A percentile compares a stretch with the other conserved stretches of the same genome.
phyloP scores from a whole-genome alignment of 768 basidiomycete genomes.

The Chalciporus chontae region DNA sequence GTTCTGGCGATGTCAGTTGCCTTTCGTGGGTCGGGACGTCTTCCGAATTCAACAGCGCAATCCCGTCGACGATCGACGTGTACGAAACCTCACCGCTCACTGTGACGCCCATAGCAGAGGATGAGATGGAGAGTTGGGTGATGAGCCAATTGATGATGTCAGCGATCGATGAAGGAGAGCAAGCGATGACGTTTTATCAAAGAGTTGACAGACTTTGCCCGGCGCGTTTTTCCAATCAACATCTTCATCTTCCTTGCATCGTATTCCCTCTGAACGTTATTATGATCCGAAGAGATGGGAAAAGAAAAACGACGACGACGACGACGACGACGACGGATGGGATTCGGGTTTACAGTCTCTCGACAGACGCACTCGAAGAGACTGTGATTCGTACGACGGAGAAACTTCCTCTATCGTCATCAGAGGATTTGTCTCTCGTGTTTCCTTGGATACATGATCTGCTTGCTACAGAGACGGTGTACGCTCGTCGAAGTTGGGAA shows the following conservation, averaged over 20 bases:
- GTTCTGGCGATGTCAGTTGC: constrained; percentile 18
- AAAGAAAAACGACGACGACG: too few relatives aligned
- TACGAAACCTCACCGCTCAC: constrained; percentile 4
- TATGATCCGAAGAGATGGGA: neutral
- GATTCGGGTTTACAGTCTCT: constrained; percentile 5
- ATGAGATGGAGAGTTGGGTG: constrained; percentile 4
- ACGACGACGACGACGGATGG: too few relatives aligned
- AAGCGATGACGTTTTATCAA: constrained; percentile 7
- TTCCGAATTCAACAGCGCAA: constrained; percentile 20
- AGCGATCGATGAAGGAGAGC: constrained; percentile 2
- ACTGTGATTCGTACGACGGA: constrained; percentile 6
- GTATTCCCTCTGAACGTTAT: constrained; percentile 12
- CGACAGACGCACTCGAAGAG: constrained; percentile 9
- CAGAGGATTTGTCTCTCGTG: constrained; percentile 10
- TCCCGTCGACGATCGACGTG: constrained; percentile 16
- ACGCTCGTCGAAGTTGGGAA: neutral
- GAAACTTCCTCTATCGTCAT: neutral
- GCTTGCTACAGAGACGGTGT: neutral
- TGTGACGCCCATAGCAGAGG: constrained; percentile 4
- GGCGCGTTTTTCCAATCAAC: constrained; percentile 5
- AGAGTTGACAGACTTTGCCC: neutral
- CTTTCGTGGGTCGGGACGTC: constrained; percentile 18
- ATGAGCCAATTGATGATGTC: neutral
- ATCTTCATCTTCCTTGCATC: constrained; percentile 17
- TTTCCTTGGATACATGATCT: constrained; percentile 21